These are phyloP conservation scores for Rhododendron griersonianum DNA, from an alignment of 148 eudicot genomes.

Conservation along the genomic window DNA sequence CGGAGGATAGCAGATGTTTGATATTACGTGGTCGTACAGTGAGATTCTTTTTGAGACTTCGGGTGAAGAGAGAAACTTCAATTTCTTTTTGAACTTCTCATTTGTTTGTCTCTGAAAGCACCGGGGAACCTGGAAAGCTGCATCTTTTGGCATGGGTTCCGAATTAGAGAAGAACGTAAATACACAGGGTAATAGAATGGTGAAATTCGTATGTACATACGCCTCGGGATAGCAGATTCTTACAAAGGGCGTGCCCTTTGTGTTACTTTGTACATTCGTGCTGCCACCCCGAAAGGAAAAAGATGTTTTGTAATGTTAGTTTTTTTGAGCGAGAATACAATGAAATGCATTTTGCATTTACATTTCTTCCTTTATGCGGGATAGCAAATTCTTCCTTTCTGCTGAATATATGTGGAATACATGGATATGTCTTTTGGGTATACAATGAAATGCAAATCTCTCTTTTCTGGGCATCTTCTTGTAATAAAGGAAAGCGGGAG, in stretches of 20 bases:
- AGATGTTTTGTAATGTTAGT: background rate
- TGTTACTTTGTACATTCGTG: background rate
- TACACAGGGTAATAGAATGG: constrained; percentile 6
- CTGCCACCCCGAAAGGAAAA: background rate
- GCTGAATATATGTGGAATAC: background rate
- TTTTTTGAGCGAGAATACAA: background rate
- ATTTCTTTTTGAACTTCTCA: background rate
- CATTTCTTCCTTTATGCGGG: background rate
- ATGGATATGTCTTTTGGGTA: background rate
- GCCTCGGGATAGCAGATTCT: constrained; percentile 1
- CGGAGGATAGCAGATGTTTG: constrained; percentile 39
- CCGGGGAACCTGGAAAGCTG: background rate
- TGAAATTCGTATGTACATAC: background rate
- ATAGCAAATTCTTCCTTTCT: background rate
- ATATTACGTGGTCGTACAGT: background rate
- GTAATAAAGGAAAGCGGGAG: no score
- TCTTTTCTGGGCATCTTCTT: no score
- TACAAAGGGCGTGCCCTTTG: background rate
- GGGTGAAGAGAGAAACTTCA: background rate
- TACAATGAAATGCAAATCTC: no score
- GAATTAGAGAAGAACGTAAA: background rate
- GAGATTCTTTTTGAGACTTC: background rate
- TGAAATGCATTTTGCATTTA: background rate
- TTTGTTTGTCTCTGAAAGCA: background rate
- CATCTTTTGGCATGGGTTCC: background rate